Base-by-base conservation (phyloP, 768 basidiomycete genomes). In the Leccinellum rugosiceps region DNA sequence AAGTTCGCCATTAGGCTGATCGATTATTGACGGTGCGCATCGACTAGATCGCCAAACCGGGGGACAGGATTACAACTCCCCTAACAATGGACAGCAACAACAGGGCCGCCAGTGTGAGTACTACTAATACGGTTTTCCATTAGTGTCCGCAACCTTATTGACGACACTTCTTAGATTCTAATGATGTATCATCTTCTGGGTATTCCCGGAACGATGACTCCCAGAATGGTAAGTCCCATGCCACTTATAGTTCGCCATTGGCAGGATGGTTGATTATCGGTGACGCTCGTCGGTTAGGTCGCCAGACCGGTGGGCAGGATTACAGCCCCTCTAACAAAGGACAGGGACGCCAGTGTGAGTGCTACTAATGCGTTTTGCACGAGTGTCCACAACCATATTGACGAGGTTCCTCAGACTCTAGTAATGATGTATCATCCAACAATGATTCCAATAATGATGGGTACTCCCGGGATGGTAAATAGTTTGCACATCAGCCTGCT, bases 281-380 rank as follows among this genome's bases (percentile, higher is more conserved):
- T 21, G 53, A 61, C 57, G 15, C 15, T 35, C 55, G 54, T 41
- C 26, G 44, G 58, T 62, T 48, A 83, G 82, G 75, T 50, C 71
- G 62, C 48, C 82, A 78, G 77, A 85, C 87, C 6, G 87, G 87
- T 14, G 87, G 88, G 3, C 75, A 78, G 3, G 83, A 88, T 64
- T 84, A 78, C 66, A 88, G 86, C 63, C 68, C 79, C 17, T 81
- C 83, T 28, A 71, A 85, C 61, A 74, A 88, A 56, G 58, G 65
- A 5, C 69, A 55, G 32, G 67, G 65, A 26, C 61, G 68, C 38
- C 38, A 38, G 38, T 38, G 38, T 38, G 38, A 38, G n/a, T 4
- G 6, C 34, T 32, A 4, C 31, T 8, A 17, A 17, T 35, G 38
- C 38, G 4, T 38, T 38, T 38, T n/a, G 1, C 4, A 9, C 4